Base-by-base conservation (phyloP, 169 alveolate species). In the Plasmodium sp. region DNA sequence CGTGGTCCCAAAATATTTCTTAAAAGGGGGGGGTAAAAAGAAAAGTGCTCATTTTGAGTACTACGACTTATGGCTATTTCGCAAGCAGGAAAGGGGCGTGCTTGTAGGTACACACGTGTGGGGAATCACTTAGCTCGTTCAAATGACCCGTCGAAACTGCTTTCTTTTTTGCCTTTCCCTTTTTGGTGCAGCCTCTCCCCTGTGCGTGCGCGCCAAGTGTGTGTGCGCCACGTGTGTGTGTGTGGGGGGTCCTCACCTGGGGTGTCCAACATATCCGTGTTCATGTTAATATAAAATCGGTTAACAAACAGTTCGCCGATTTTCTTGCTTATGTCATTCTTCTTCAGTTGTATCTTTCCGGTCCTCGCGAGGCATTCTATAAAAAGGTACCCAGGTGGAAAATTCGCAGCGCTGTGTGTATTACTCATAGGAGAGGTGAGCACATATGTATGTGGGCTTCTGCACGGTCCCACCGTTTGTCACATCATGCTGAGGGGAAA, bases 1-100 rank as follows among this genome's bases (percentile, higher is more conserved):
- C 98, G 34, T 94, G 92, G 81, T 97, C 98, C 98, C 98, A 97
- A 94, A 97, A 97, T 14, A 97, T 95, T 74, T 97, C 98, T 96
- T 82, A 73, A 71, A 31, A 22, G 51, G 22, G 31, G 31, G 41
- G 18, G 58, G 5, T 39, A 18, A 10, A 16, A 27, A 73, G n/a
- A 62, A 51, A 91, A 36, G 10, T 18, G 5, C 34, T 12, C 18
- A 51, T 51, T 51, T 10, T 51, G 62, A 14, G 12, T 51, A 51
- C 3, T 51, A 3, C 62, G 62, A 14, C 7, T 51, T 51, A 51
- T 14, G 62, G 62, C 6, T 51, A 14, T 51, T 51, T 51, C 62
- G 18, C 62, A 51, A 12, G 62, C 22, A 51, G 22, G 27, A 51
- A 51, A 51, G 3, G 12, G 1, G 62, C 12, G 62, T 51, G 18